Conservation (phyloP, 805 yeast genomes). For the Candida pseudoglaebosa region DNA sequence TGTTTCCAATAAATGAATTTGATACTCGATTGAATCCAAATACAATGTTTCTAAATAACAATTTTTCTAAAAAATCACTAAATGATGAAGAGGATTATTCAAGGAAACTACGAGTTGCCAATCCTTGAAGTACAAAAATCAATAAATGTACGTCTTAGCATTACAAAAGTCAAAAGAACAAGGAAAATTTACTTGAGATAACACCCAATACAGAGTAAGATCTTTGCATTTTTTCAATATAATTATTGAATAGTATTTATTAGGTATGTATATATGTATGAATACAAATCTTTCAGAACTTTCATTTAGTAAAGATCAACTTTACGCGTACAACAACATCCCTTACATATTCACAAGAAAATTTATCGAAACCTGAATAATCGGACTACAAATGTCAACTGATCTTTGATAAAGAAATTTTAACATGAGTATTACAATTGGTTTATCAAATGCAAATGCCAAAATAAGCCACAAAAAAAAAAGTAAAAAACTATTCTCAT, state of each 20-base stretch:
- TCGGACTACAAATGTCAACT: too few species aligned
- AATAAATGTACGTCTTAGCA: not conserved
- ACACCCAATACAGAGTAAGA: not conserved
- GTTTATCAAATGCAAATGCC: too few species aligned
- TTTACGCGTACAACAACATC: too few species aligned
- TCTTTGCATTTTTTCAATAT: not conserved
- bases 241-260: constrained; percentile 1
- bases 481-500: too few species aligned
- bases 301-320: too few species aligned
- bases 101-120: constrained; percentile 26
- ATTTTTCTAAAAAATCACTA: constrained; percentile 26
- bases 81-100: constrained; percentile 34
- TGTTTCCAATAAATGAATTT: constrained; percentile 33
- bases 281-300: too few species aligned
- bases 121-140: constrained; percentile 21
- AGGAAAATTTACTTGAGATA: not conserved
- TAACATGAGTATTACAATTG: too few species aligned
- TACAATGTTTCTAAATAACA: constrained; percentile 23
- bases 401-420: too few species aligned
- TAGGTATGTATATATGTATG: not conserved
- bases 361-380: too few species aligned
- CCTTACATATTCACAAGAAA: too few species aligned
- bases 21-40: constrained; percentile 21
- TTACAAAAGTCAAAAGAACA: not conserved
- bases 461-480: too few species aligned